A percentile compares a stretch with the other conserved stretches of the same genome.
Conservation (phyloP, 2,329 filamentous ascomycete species). For the Ascosphaera pollenicola region DNA sequence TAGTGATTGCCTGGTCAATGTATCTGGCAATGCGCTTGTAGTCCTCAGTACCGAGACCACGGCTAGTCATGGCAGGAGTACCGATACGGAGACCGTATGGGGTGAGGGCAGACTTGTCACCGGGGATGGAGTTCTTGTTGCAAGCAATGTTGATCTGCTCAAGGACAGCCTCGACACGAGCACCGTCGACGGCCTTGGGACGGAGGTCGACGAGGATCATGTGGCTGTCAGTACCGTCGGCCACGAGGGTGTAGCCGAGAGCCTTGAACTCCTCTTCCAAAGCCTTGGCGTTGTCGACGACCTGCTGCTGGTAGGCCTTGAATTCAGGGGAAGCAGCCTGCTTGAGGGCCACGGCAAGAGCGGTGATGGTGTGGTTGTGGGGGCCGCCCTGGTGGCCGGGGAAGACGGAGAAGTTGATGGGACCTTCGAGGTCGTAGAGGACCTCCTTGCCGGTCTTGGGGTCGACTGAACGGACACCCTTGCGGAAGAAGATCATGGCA, state of each 20-base stretch:
- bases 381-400: slow-evolving; percentile 94
- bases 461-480: slow-evolving; percentile 64
- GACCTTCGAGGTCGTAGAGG: slow-evolving; percentile 72
- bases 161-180: slow-evolving; percentile 81
- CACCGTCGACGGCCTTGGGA: slow-evolving; percentile 67
- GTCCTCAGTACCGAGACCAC: slow-evolving; percentile 79
- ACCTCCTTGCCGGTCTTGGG: slow-evolving; percentile 69
- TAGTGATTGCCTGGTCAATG: slow-evolving; percentile 73
- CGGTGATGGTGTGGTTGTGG: slow-evolving; percentile 98
- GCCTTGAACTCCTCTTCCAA: slow-evolving; percentile 53
- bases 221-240: slow-evolving; percentile 92
- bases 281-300: slow-evolving; percentile 76
- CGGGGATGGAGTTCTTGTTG: slow-evolving; percentile 98
- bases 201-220: slow-evolving; percentile 85
- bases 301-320: slow-evolving; percentile 74
- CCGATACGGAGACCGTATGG: slow-evolving; percentile 91
- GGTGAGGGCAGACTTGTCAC: slow-evolving; percentile 90
- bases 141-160: slow-evolving; percentile 98
- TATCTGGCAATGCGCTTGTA: slow-evolving; percentile 78
- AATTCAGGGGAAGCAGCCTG: slow-evolving; percentile 82
- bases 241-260: slow-evolving; percentile 65
- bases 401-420: slow-evolving; percentile 94
- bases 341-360: slow-evolving; percentile 80
- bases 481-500: slow-evolving; percentile 97
- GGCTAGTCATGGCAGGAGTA: slow-evolving; percentile 89